phyloP scores from a whole-genome alignment of 2,329 filamentous ascomycete genomes.

The Arthrinium phaeospermum region DNA sequence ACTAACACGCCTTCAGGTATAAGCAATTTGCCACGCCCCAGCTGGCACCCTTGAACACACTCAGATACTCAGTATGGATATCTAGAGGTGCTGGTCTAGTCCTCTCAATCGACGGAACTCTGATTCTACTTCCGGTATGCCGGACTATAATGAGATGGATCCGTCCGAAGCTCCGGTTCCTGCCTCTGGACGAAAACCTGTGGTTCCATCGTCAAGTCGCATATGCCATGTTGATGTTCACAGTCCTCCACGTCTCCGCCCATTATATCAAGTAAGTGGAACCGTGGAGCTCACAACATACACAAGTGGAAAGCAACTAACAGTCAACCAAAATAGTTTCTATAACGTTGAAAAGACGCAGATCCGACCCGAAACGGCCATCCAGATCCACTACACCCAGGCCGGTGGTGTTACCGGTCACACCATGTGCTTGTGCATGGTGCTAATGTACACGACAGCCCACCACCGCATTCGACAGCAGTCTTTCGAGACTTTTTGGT shows the following conservation, averaged over 20 bases:
- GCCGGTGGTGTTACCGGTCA: conserved; percentile 94
- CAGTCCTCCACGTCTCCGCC: conserved; percentile 73
- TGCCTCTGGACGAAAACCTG: conserved; percentile 94
- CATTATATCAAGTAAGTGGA: conserved; percentile 89
- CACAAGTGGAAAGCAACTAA: conserved; percentile 33
- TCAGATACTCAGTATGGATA: conserved; percentile 92
- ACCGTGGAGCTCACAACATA: neutral
- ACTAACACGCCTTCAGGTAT: conserved; percentile 60
- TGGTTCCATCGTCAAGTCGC: conserved; percentile 98
- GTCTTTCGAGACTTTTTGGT: conserved; percentile 99
- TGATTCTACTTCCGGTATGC: conserved; percentile 95
- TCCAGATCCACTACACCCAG: conserved; percentile 91
- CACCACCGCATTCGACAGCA: conserved; percentile 94
- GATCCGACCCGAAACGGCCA: conserved; percentile 77
- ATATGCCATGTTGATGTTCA: conserved; percentile 86
- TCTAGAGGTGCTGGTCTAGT: conserved; percentile 91
- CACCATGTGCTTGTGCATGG: conserved; percentile 98
- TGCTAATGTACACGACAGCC: conserved; percentile 96
- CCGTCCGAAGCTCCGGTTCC: conserved; percentile 83
- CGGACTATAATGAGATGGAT: conserved; percentile 84
- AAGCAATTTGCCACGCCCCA: conserved; percentile 73
- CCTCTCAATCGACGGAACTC: conserved; percentile 80
- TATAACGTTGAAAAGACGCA: conserved; percentile 91
- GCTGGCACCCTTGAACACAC: conserved; percentile 78
- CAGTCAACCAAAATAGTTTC: conserved; percentile 63